phyloP scores from a whole-genome alignment of 2,329 filamentous ascomycete genomes.

The Drechmeria coniospora region DNA sequence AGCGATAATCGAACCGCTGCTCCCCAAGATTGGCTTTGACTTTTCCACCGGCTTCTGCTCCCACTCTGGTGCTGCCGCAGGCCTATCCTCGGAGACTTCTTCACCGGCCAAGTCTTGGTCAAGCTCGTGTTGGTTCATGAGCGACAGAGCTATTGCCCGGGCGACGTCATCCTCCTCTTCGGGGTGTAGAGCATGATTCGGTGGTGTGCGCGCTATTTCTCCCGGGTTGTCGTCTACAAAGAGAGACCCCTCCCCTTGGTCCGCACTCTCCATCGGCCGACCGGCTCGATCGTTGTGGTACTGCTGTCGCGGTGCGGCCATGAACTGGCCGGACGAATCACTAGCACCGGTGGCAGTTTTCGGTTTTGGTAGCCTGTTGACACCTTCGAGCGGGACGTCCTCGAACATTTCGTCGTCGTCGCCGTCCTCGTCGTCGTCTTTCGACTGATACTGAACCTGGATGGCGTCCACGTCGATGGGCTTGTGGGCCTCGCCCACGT shows the following conservation, averaged over 20 bases:
- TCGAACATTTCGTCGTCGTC: slow-evolving; percentile 72
- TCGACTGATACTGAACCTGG: slow-evolving; percentile 38
- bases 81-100: slow-evolving; percentile 33
- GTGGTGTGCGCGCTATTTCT: slow-evolving; percentile 9
- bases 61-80: slow-evolving; percentile 33
- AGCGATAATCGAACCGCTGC: slow-evolving; percentile 48
- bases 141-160: slow-evolving; percentile 70
- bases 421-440: slow-evolving; percentile 51
- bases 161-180: slow-evolving; percentile 49
- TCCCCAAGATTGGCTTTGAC: slow-evolving; percentile 33
- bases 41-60: slow-evolving; percentile 35
- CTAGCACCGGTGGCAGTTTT: slow-evolving; percentile 8
- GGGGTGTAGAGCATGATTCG: slow-evolving; percentile 20
- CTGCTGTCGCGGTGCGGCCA: slow-evolving; percentile 12
- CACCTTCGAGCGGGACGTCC: slow-evolving; percentile 78
- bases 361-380: slow-evolving; percentile 65
- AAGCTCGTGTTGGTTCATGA: slow-evolving; percentile 45
- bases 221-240: slow-evolving; percentile 21
- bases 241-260: slow-evolving; percentile 33
- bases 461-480: slow-evolving; percentile 80
- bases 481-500: slow-evolving; percentile 64
- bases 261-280: slow-evolving; percentile 17
- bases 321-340: slow-evolving; percentile 12
- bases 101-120: slow-evolving; percentile 22
- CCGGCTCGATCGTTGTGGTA: slow-evolving; percentile 10